These are phyloP conservation scores for Ziziphus jujuba DNA, from an alignment of 306 rosid genomes.

Conservation along the genomic window DNA sequence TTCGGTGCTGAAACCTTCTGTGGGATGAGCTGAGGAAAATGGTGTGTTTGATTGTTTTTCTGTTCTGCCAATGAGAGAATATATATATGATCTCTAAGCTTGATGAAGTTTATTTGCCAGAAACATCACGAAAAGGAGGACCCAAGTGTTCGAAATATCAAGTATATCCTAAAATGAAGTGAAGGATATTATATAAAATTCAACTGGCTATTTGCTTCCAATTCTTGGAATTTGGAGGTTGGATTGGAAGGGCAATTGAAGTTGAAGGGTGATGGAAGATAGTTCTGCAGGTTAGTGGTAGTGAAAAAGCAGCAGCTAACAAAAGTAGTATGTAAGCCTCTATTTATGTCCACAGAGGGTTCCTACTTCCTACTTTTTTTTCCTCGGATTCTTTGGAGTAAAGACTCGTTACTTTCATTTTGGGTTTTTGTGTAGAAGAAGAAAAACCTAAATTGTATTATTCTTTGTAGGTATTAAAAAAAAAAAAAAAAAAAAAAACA, in stretches of 20 bases:
- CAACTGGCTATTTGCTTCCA: too few species aligned
- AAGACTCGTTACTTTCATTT: slow-evolving; percentile 29
- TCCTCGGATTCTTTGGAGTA: slow-evolving; percentile 27
- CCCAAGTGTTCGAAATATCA: too few species aligned
- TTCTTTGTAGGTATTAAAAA: slow-evolving; percentile 53
- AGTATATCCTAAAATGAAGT: too few species aligned
- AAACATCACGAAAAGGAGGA: slow-evolving; percentile 13
- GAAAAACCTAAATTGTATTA: slow-evolving; percentile 35
- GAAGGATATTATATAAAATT: too few species aligned
- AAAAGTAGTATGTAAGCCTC: slow-evolving; percentile 30
- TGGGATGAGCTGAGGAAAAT: slow-evolving; percentile 36
- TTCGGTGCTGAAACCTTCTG: slow-evolving; percentile 22
- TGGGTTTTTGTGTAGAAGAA: slow-evolving; percentile 24
- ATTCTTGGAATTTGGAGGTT: slow-evolving; percentile 8
- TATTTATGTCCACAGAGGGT: slow-evolving; percentile 23
- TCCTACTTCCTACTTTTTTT: not conserved
- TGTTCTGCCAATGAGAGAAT: slow-evolving; percentile 5
- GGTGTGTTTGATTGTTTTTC: not conserved
- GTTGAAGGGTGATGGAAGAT: slow-evolving; percentile 13
- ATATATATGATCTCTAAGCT: slow-evolving; percentile 4
- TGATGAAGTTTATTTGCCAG: slow-evolving; percentile 1
- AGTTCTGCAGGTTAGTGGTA: slow-evolving; percentile 33
- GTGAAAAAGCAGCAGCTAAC: slow-evolving; percentile 19
- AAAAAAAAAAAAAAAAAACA: too few species aligned
- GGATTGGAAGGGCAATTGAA: slow-evolving; percentile 3